Evolutionary conservation across 495 filamentous ascomycete species (phyloP).

Genomic region (Neurospora discreta): DNA sequence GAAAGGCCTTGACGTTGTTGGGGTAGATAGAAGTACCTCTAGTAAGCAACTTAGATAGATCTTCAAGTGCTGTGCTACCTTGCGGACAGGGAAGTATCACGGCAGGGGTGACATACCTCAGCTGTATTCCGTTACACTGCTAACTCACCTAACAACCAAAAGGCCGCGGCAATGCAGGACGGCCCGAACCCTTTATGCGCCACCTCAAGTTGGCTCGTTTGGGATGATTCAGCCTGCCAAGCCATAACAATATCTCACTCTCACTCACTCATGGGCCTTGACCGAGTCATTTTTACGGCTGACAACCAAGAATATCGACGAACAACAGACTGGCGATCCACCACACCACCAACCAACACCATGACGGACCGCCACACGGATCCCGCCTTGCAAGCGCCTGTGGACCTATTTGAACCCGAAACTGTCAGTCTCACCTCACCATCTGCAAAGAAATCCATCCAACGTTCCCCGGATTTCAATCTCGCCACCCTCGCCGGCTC

Average conservation of each 20-base stretch:
- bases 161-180: too few species aligned
- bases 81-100: too few species aligned
- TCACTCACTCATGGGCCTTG: conserved; percentile 4
- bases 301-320: neutral
- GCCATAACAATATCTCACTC: conserved; percentile 35
- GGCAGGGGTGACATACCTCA: too few species aligned
- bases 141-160: too few species aligned
- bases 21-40: too few species aligned
- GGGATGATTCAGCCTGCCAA: too few species aligned
- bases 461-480: neutral
- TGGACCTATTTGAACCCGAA: neutral
- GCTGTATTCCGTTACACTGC: too few species aligned
- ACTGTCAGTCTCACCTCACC: neutral
- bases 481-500: neutral
- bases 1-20: too few species aligned
- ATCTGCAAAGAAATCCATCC: neutral
- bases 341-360: neutral
- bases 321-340: neutral
- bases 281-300: neutral
- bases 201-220: too few species aligned
- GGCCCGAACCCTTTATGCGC: too few species aligned
- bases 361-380: neutral
- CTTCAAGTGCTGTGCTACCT: too few species aligned
- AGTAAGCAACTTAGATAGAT: too few species aligned
- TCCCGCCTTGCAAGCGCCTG: neutral